These are phyloP conservation scores for Nakataea oryzae DNA, from an alignment of 2,329 filamentous ascomycete genomes.

Conservation along the genomic window DNA sequence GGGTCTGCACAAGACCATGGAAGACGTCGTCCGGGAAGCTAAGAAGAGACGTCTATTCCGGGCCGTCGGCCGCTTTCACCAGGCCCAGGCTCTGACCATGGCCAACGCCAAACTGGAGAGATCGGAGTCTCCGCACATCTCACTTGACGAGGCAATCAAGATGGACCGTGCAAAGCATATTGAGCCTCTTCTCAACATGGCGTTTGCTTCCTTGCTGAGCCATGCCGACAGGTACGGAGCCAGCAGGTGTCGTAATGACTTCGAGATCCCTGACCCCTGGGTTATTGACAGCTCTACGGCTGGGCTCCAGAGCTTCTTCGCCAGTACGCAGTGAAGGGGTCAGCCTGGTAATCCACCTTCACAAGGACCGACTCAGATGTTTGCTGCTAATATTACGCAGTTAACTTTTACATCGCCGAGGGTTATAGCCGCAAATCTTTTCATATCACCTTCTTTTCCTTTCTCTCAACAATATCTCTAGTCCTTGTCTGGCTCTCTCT, in stretches of 20 bases:
- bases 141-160: slow-evolving; percentile 24
- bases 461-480: neutral
- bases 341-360: no score
- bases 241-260: neutral
- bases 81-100: neutral
- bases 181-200: slow-evolving; percentile 30
- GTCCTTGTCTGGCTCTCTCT: neutral
- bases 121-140: neutral
- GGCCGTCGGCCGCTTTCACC: neutral
- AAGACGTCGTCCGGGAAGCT: slow-evolving; percentile 19
- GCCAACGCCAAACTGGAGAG: neutral
- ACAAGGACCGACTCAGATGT: no score
- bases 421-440: neutral
- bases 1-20: slow-evolving; percentile 21
- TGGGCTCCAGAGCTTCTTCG: neutral
- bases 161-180: slow-evolving; percentile 27
- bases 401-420: neutral
- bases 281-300: neutral
- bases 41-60: slow-evolving; percentile 7
- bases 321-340: neutral
- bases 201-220: slow-evolving; percentile 20
- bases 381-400: neutral
- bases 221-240: slow-evolving; percentile 8
- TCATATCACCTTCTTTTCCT: neutral
- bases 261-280: neutral